These are phyloP conservation scores for Claviceps digitariae DNA, from an alignment of 2,329 filamentous ascomycete genomes.

Conservation along the genomic window DNA sequence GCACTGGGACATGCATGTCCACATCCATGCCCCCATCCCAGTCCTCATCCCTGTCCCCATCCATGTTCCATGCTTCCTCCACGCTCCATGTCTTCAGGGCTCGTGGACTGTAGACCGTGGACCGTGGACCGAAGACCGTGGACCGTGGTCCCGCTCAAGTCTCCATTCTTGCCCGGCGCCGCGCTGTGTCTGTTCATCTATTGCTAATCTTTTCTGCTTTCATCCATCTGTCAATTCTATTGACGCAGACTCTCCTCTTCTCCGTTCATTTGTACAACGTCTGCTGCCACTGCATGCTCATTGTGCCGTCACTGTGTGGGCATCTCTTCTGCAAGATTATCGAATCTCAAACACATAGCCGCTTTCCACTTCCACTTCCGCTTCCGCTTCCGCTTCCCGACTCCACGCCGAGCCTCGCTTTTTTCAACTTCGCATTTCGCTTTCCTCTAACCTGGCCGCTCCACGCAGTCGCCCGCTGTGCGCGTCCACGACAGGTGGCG, in stretches of 20 bases:
- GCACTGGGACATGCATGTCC: not conserved
- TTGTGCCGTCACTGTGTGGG: not conserved
- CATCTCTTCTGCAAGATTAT: not conserved
- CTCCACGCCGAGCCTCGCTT: not conserved
- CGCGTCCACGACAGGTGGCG: not conserved
- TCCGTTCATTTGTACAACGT: not conserved
- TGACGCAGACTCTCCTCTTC: not conserved
- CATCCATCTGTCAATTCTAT: conserved; percentile 2
- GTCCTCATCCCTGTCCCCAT: not conserved
- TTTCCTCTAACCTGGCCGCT: not conserved
- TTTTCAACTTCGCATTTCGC: not conserved
- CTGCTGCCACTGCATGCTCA: not conserved
- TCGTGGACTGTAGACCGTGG: not conserved
- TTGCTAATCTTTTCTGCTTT: conserved; percentile 10
- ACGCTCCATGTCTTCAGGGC: not conserved
- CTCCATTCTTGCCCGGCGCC: conserved; percentile 1
- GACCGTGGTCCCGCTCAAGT: not conserved
- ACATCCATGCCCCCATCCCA: not conserved
- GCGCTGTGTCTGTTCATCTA: not conserved
- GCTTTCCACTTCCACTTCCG: too few species aligned
- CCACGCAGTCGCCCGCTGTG: conserved; percentile 1
- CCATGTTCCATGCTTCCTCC: not conserved
- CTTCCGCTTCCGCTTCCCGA: not conserved
- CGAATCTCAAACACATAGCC: not conserved
- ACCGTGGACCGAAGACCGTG: too few species aligned